Evolutionary conservation across 2,329 filamentous ascomycete genomes (phyloP).

Genomic region (Fusarium graminum): DNA sequence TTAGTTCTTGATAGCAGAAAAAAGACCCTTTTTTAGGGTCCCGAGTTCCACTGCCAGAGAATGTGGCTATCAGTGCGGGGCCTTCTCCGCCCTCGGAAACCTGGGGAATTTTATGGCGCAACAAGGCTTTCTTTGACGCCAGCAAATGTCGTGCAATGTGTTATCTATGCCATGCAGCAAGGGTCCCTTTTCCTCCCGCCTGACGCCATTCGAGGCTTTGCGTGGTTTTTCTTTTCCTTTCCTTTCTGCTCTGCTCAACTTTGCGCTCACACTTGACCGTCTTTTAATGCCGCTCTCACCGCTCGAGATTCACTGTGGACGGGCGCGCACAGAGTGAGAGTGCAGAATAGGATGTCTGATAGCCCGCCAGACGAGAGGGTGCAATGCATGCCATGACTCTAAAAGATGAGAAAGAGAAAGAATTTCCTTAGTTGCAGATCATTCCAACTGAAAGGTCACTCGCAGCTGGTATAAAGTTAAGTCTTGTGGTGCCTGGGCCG

Average conservation of each 20-base stretch:
- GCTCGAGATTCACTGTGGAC: slow-evolving; percentile 15
- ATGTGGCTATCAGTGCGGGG: neutral
- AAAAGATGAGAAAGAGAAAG: neutral
- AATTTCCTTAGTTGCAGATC: slow-evolving; percentile 18
- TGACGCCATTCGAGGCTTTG: no score
- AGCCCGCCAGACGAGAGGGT: neutral
- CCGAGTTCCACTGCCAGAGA: neutral
- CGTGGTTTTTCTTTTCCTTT: no score
- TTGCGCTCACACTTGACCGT: slow-evolving; percentile 35
- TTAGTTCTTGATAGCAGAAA: neutral
- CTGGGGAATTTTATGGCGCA: slow-evolving; percentile 35
- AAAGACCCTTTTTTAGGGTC: neutral
- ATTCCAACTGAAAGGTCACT: slow-evolving; percentile 19
- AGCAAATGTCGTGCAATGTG: slow-evolving; percentile 9
- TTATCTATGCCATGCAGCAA: slow-evolving; percentile 20
- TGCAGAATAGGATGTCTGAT: slow-evolving; percentile 9
- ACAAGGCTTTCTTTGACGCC: neutral
- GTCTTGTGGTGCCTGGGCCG: slow-evolving; percentile 31
- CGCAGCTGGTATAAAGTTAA: slow-evolving; percentile 12
- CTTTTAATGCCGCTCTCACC: slow-evolving; percentile 40
- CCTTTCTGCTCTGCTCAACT: slow-evolving; percentile 17
- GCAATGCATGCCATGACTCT: neutral
- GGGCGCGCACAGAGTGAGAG: neutral
- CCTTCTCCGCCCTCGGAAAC: slow-evolving; percentile 26
- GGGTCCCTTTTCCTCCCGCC: slow-evolving; percentile 17